Evolutionary conservation across 2,329 filamentous ascomycete species (phyloP), one percentile per base, ranked within the genome.

Genomic region (Cytospora leucostoma): DNA sequence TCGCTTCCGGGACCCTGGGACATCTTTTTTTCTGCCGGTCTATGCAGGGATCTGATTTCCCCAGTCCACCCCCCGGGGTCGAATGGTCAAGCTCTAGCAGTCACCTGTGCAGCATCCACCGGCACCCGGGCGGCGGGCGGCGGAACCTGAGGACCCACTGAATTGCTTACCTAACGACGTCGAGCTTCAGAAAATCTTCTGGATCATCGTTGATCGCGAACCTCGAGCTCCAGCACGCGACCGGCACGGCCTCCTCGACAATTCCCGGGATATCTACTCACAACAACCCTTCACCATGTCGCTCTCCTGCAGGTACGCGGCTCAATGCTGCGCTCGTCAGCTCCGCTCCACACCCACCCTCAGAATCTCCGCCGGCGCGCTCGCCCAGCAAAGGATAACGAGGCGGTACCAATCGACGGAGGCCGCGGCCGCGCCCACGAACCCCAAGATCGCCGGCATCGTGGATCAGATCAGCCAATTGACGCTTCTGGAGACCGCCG

Each of bases 381-480:
- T 78, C 67, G 67, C 80, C 61, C 79, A 80, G 76, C 82, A 76
- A 71, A 80, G 80, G 73, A 78, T 77, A 69, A 75, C 86, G 74
- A 87, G 90, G 80, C 88, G 95, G 85, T 93, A 92, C 90, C 91
- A 95, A 79, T 94, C 92, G 67, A 93, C 92, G 71, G 90, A 93
- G 72, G 87, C 86, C 61, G 78, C 82, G 71, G 63, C 61, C 34
- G 58, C 64, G 40, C 58, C 57, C 35, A 78, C 82, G 67, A 96
- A 91, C 80, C 93, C 95, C 67, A 99, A 99, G 86, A 97, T 99
- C 73, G 79, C 88, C 71, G 87, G 86, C 65, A 99, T 99, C 74
- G 95, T 99, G 74, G 93, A 99, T 77, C 93, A 99, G 80, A 99
- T 99, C 78, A 96, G 94, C 80, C 89, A 95, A 86, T 89, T 99